Percentiles rank a stretch among this genome's conserved stretches.
Evolutionary conservation across 148 eudicot genomes (phyloP).

Genomic region (Rhododendron vialii): DNA sequence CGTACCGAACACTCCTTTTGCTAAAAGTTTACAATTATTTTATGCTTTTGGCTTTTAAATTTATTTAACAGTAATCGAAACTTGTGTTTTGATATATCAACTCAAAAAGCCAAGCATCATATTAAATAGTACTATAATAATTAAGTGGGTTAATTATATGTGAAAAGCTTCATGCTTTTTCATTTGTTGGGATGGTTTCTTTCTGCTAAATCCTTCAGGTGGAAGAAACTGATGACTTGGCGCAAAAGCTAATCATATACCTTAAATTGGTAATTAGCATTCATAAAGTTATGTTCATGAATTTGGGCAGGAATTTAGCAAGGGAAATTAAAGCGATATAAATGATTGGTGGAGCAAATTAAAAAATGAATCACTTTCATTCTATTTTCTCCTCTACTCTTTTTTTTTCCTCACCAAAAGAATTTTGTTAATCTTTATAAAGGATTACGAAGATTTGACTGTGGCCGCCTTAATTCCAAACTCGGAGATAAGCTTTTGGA

Average conservation of each 20-base stretch:
- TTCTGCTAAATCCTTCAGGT: constrained; percentile 6
- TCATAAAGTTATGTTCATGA: not conserved
- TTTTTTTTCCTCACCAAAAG: no score
- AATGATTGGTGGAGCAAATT: not conserved
- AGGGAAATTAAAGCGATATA: no score
- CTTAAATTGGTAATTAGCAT: not conserved
- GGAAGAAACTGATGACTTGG: constrained; percentile 5
- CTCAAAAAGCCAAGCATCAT: not conserved
- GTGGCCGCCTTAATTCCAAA: no score
- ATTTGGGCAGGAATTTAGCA: not conserved
- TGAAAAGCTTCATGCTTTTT: constrained; percentile 5
- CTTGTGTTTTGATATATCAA: not conserved
- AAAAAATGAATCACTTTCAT: not conserved
- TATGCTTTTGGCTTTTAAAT: constrained; percentile 7
- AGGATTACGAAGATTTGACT: no score
- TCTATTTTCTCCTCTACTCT: no score
- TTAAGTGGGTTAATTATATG: constrained; percentile 3
- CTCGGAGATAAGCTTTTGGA: no score
- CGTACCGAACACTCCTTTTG: constrained; percentile 70
- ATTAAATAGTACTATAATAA: not conserved
- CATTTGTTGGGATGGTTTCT: not conserved
- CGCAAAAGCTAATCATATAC: not conserved
- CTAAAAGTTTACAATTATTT: constrained; percentile 55
- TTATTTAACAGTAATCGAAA: not conserved
- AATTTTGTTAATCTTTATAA: no score